These are phyloP conservation scores for Medicago lupulina DNA, from an alignment of 306 rosid species.

Conservation along the genomic window DNA sequence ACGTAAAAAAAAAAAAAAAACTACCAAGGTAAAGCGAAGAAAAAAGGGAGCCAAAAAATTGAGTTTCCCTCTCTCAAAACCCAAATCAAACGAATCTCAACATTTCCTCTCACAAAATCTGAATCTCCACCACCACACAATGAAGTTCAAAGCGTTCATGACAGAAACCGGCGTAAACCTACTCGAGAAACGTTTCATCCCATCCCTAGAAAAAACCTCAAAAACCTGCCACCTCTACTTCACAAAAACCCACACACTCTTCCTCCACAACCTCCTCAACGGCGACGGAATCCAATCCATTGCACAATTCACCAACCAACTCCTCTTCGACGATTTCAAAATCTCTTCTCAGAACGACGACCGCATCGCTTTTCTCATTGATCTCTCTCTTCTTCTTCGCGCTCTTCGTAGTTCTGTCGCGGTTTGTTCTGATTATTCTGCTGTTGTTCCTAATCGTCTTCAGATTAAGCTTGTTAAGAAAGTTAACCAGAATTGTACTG, in stretches of 20 bases:
- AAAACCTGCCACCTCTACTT: slow-evolving; percentile 76
- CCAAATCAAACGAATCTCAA: neutral
- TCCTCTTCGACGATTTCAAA: slow-evolving; percentile 79
- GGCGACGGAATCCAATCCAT: slow-evolving; percentile 79
- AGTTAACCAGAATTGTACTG: slow-evolving; percentile 65
- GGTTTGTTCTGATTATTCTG: slow-evolving; percentile 59
- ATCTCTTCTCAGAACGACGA: slow-evolving; percentile 88
- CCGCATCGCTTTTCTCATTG: slow-evolving; percentile 83
- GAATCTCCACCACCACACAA: slow-evolving; percentile 34
- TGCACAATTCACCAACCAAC: slow-evolving; percentile 79
- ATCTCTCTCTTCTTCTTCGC: slow-evolving; percentile 81
- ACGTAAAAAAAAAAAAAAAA: too few relatives aligned
- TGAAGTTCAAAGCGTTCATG: slow-evolving; percentile 91
- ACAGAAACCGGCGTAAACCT: slow-evolving; percentile 79
- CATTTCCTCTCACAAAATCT: neutral
- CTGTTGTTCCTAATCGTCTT: slow-evolving; percentile 54
- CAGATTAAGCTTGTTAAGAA: slow-evolving; percentile 90
- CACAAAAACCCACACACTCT: slow-evolving; percentile 73
- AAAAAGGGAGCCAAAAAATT: neutral
- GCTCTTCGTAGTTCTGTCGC: slow-evolving; percentile 90
- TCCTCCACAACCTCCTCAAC: slow-evolving; percentile 93
- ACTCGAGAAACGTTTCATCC: slow-evolving; percentile 79
- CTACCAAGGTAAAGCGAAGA: too few relatives aligned
- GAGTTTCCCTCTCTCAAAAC: slow-evolving; percentile 23
- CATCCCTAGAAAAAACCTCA: slow-evolving; percentile 80